These are phyloP conservation scores for Paratinospora sagittata DNA, from an alignment of 164 flowering plant genomes.

Conservation along the genomic window DNA sequence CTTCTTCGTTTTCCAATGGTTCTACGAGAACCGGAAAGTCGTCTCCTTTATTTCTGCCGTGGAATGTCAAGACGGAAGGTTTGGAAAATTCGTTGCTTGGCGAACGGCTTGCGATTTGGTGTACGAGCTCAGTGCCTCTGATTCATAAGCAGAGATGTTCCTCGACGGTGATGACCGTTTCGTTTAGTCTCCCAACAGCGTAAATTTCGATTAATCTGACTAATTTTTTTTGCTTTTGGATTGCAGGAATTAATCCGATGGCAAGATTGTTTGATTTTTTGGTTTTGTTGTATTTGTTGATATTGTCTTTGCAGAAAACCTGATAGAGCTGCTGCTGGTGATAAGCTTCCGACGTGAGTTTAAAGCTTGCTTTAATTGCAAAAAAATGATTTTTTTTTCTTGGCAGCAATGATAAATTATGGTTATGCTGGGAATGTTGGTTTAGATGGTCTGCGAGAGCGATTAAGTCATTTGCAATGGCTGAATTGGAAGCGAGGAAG, in stretches of 20 bases:
- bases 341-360: conserved; percentile 48
- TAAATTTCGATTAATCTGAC: conserved; percentile 16
- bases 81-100: conserved; percentile 25
- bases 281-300: background rate
- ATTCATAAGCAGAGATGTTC: conserved; percentile 17
- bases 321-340: conserved; percentile 31
- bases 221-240: background rate
- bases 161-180: conserved; percentile 18
- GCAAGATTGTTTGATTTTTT: background rate
- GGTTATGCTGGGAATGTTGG: background rate
- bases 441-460: conserved; percentile 38
- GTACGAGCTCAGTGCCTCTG: conserved; percentile 10
- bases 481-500: conserved; percentile 62
- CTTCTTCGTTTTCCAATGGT: conserved; percentile 18
- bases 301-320: conserved; percentile 42
- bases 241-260: background rate
- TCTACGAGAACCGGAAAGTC: background rate
- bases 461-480: conserved; percentile 44
- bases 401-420: background rate
- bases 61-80: conserved; percentile 3
- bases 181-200: conserved; percentile 37
- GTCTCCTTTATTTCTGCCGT: conserved; percentile 12
- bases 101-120: conserved; percentile 20
- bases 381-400: background rate
- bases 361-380: background rate